Conservation (phyloP, 495 filamentous ascomycete species). For the Tuber indicum region DNA sequence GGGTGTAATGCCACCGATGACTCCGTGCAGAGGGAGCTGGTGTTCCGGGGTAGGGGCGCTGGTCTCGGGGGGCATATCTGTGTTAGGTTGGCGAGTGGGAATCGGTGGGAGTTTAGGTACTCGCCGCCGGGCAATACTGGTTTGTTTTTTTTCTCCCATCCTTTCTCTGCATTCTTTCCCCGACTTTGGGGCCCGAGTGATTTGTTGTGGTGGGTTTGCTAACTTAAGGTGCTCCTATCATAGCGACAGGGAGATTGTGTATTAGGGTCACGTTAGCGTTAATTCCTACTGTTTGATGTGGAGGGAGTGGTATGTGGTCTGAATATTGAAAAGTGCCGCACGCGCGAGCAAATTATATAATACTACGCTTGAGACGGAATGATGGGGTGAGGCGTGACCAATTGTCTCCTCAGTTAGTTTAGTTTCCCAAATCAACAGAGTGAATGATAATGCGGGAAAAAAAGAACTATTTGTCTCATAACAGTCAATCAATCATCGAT, state of each 20-base stretch:
- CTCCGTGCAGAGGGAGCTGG: constrained; percentile 46
- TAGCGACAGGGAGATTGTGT: constrained; percentile 14
- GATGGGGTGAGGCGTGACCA: too few species aligned
- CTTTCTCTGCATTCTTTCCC: neutral
- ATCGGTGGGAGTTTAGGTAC: constrained; percentile 39
- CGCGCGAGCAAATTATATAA: too few species aligned
- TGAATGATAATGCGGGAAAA: neutral
- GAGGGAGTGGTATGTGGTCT: neutral
- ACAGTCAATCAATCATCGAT: neutral
- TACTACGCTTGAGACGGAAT: too few species aligned
- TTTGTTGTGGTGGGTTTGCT: neutral
- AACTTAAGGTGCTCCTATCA: neutral
- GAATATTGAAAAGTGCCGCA: neutral
- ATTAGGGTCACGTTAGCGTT: constrained; percentile 23
- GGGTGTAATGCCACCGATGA: constrained; percentile 51
- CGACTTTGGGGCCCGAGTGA: neutral
- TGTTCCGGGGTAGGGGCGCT: constrained; percentile 21
- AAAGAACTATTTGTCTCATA: too few species aligned
- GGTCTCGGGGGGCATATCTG: constrained; percentile 35
- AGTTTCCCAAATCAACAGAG: neutral
- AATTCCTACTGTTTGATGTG: neutral
- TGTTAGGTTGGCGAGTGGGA: constrained; percentile 34
- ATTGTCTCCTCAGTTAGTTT: neutral
- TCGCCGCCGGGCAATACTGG: constrained; percentile 28
- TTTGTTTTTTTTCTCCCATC: constrained; percentile 8